Conservation (phyloP, 106 monocot genomes). For the Posidonia australis region DNA sequence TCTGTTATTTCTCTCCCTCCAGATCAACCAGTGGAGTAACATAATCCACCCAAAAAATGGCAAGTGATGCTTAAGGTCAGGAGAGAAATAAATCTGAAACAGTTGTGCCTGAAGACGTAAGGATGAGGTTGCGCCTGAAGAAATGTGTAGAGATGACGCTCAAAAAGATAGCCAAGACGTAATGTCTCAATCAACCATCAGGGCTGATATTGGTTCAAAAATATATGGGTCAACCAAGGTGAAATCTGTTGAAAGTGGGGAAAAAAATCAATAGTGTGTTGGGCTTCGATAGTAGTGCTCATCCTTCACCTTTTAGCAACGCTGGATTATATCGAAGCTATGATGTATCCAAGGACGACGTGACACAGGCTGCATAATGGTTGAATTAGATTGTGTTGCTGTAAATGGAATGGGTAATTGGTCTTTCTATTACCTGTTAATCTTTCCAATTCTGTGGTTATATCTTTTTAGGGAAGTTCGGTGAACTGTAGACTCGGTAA, state of each 20-base stretch:
- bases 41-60: too few species aligned
- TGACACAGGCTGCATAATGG: constrained; percentile 35
- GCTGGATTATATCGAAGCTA: constrained; percentile 59
- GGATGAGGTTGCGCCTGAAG: constrained; percentile 79
- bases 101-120: too few species aligned
- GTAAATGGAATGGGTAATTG: constrained; percentile 45
- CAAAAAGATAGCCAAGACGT: constrained; percentile 93
- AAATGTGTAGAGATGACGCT: constrained; percentile 54
- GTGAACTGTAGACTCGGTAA: not conserved
- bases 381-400: constrained; percentile 40
- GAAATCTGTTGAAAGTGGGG: constrained; percentile 85
- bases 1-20: too few species aligned
- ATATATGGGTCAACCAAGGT: constrained; percentile 76
- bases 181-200: constrained; percentile 64
- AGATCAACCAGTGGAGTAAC: too few species aligned
- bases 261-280: constrained; percentile 45
- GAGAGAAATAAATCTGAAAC: too few species aligned
- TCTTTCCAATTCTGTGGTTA: not conserved
- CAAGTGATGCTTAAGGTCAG: too few species aligned
- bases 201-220: constrained; percentile 93
- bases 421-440: not conserved
- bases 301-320: constrained; percentile 97
- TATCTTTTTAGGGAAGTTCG: not conserved
- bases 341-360: constrained; percentile 76
- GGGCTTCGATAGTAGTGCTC: constrained; percentile 40